phyloP scores from a whole-genome alignment of 2,329 filamentous ascomycete genomes.

The Penicillium sclerotigenum region DNA sequence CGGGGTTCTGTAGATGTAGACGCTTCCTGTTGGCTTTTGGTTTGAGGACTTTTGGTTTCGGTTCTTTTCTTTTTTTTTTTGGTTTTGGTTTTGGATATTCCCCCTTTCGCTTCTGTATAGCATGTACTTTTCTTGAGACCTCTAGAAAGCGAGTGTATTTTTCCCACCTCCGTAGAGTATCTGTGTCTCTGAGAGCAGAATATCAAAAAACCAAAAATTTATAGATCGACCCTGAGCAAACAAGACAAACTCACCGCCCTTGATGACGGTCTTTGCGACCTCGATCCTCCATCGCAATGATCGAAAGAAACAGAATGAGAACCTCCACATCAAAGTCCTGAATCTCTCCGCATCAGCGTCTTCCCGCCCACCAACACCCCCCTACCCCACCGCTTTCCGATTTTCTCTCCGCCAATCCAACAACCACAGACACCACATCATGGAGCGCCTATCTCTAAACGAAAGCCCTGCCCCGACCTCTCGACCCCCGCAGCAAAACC shows the following conservation, averaged over 20 bases:
- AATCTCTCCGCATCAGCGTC: neutral
- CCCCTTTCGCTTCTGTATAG: constrained; percentile 13
- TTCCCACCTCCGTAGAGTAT: neutral
- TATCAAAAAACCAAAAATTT: neutral
- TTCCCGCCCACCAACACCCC: neutral
- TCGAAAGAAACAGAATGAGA: constrained; percentile 17
- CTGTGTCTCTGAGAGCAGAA: neutral
- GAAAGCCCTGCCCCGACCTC: constrained; percentile 30
- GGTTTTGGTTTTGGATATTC: constrained; percentile 15
- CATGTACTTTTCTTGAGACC: constrained; percentile 5
- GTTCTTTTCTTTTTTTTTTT: neutral
- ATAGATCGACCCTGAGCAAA: constrained; percentile 15
- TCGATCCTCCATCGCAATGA: constrained; percentile 3
- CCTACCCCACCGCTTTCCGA: constrained; percentile 4
- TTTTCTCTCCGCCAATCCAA: constrained; percentile 9
- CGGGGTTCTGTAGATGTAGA: constrained; percentile 25
- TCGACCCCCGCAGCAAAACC: constrained; percentile 26
- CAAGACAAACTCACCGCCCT: constrained; percentile 25
- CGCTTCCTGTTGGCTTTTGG: neutral
- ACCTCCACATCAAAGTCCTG: neutral
- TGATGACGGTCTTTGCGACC: constrained; percentile 13
- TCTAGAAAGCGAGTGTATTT: neutral
- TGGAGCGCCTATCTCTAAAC: constrained; percentile 40
- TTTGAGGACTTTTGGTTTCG: constrained; percentile 1
- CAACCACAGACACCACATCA: constrained; percentile 16